Evolutionary conservation across 1,284 basidiomycete species (phyloP), one percentile per base, ranked within the genome.

Genomic region (Austroboletus olivaceoglutinosus): DNA sequence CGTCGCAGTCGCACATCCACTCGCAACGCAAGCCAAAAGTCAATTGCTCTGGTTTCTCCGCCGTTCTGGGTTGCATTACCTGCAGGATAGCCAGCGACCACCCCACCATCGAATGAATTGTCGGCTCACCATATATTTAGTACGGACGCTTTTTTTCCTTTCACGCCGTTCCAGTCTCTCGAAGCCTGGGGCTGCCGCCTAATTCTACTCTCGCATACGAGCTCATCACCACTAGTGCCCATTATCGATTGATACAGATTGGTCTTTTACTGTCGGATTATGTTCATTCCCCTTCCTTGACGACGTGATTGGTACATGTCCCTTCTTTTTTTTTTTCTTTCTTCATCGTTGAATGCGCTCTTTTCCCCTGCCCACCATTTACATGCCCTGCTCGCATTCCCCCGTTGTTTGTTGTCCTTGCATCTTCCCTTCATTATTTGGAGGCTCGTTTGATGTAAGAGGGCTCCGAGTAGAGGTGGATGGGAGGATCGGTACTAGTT

Each of bases 81-180:
- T 48, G 53, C 58, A 57, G 65, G 56, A 58, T 53, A 46, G 50
- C 48, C 47, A 47, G 48, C 56, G 54, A 60, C 51, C 50, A 48
- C 46, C 48, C 47, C 55, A 48, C 55, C 63, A 59, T 61, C 59
- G 10, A 38, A 61, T 45, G 59, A 68, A 62, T 65, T 55, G 55
- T 66, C 65, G 57, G 60, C 66, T 67, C 63, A 60, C 62, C 58
- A 68, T 72, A 72, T 73, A 67, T 73, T 70, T 68, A 65, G 74
- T 70, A 83, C 82, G 83, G 84, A 86, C 85, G 82, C 83, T 79
- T 69, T 70, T 54, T 78, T 81, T 79, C 69, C 69, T 73, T 82
- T 78, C 76, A 80, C 57, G 76, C 66, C 62, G 63, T 55, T 61
- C 57, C 54, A 55, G 56, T 55, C 47, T 55, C 47, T 54, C 50